Conservation (phyloP, 495 filamentous ascomycete species). For the Cladorrhinum samala region DNA sequence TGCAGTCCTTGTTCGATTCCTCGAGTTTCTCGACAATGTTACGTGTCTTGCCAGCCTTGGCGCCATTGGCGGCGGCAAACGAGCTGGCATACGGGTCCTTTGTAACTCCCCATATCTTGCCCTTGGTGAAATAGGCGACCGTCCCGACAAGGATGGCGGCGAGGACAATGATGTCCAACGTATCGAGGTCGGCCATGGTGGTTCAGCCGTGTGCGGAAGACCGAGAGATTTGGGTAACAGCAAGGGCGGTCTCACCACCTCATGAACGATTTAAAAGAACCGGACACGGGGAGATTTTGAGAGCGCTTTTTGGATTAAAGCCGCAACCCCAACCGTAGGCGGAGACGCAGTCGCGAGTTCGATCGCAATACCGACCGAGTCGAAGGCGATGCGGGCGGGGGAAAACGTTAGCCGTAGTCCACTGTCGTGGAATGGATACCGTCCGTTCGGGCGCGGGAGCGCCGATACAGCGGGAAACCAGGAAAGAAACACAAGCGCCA, state of each 20-base stretch:
- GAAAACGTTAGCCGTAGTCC: conserved; percentile 15
- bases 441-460: conserved; percentile 3
- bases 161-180: conserved; percentile 88
- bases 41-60: conserved; percentile 79
- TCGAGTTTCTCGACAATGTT: conserved; percentile 96
- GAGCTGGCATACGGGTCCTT: conserved; percentile 83
- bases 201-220: neutral
- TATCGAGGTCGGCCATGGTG: conserved; percentile 91
- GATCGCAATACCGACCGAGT: conserved; percentile 3
- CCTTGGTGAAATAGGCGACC: conserved; percentile 94
- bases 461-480: conserved; percentile 2
- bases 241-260: neutral
- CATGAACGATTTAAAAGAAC: neutral
- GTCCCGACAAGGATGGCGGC: conserved; percentile 77
- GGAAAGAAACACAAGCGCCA: conserved; percentile 5
- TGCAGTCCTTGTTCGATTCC: conserved; percentile 90
- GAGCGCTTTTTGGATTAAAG: neutral
- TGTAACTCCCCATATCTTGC: conserved; percentile 77
- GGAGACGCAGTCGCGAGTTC: neutral
- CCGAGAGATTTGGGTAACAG: neutral
- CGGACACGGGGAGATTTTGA: neutral
- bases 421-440: neutral
- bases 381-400: conserved; percentile 4
- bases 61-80: conserved; percentile 59
- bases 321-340: neutral